Evolutionary conservation across 2,329 filamentous ascomycete genomes (phyloP).

Genomic region (Trichophyton verrucosum): DNA sequence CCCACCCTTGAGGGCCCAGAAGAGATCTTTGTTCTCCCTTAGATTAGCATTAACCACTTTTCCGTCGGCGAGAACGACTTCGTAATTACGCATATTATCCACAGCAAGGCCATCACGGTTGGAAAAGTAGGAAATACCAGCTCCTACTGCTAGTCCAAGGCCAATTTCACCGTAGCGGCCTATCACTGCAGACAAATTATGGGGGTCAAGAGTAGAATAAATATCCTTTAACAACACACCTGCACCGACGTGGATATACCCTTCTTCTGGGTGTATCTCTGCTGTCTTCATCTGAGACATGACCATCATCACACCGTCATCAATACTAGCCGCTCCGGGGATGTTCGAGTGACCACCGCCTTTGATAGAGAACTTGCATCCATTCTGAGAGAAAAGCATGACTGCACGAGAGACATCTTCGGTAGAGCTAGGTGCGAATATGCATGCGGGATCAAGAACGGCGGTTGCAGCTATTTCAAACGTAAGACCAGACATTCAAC

Average conservation of each 20-base stretch:
- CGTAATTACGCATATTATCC: constrained; percentile 26
- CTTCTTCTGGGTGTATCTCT: neutral
- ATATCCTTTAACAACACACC: neutral
- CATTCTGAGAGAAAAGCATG: constrained; percentile 20
- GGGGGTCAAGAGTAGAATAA: constrained; percentile 4
- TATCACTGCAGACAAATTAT: constrained; percentile 1
- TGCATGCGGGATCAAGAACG: constrained; percentile 21
- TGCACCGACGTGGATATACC: neutral
- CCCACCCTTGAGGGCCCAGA: constrained; percentile 39
- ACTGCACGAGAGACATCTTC: constrained; percentile 23
- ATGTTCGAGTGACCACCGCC: constrained; percentile 40
- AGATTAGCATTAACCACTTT: constrained; percentile 25
- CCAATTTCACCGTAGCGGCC: constrained; percentile 6
- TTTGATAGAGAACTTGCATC: constrained; percentile 42
- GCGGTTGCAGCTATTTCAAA: constrained; percentile 3
- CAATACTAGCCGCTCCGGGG: constrained; percentile 35
- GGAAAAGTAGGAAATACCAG: constrained; percentile 31
- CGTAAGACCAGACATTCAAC: neutral
- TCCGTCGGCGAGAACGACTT: constrained; percentile 32
- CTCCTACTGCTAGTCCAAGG: constrained; percentile 5
- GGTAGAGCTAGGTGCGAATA: constrained; percentile 22
- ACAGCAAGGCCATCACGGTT: constrained; percentile 25
- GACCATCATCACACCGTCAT: constrained; percentile 28
- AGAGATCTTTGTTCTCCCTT: constrained; percentile 33
- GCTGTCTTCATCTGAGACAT: constrained; percentile 14